Percentiles rank a stretch among this genome's conserved stretches.
These are phyloP conservation scores for Lonicera japonica DNA, from an alignment of 129 eudicot genomes.

Conservation along the genomic window DNA sequence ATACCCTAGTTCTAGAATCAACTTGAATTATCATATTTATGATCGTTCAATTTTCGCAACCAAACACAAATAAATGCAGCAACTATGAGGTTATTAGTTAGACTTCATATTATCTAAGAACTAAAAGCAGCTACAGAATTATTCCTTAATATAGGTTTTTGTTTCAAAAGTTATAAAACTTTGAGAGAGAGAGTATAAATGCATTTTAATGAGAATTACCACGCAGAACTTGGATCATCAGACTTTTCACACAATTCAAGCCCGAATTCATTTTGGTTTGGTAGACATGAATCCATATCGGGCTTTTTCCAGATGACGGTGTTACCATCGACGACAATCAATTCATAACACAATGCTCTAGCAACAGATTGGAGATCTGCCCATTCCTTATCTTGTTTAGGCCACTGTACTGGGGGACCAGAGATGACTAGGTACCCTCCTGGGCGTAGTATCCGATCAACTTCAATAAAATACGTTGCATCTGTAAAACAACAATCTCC, in stretches of 20 bases:
- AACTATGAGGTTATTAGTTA: neutral
- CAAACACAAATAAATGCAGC: no score
- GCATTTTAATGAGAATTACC: conserved; percentile 36
- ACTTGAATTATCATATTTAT: no score
- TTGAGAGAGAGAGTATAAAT: neutral
- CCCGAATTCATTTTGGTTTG: conserved; percentile 76
- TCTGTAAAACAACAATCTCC: conserved; percentile 41
- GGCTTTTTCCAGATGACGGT: conserved; percentile 96
- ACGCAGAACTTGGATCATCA: conserved; percentile 77
- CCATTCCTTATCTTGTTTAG: conserved; percentile 97
- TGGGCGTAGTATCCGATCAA: conserved; percentile 87
- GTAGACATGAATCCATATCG: conserved; percentile 72
- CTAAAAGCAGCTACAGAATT: neutral
- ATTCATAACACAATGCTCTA: conserved; percentile 83
- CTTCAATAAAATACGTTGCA: conserved; percentile 93
- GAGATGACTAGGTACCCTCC: conserved; percentile 92
- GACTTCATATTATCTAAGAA: neutral
- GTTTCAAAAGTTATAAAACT: neutral
- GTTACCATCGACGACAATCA: conserved; percentile 91
- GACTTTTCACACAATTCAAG: conserved; percentile 63
- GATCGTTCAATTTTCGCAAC: no score
- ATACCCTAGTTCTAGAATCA: no score
- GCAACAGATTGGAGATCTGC: conserved; percentile 96
- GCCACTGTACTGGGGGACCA: conserved; percentile 99
- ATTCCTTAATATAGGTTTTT: no score